Base-by-base conservation (phyloP, 2,329 filamentous ascomycete species). In the Epichloe amarillans region DNA sequence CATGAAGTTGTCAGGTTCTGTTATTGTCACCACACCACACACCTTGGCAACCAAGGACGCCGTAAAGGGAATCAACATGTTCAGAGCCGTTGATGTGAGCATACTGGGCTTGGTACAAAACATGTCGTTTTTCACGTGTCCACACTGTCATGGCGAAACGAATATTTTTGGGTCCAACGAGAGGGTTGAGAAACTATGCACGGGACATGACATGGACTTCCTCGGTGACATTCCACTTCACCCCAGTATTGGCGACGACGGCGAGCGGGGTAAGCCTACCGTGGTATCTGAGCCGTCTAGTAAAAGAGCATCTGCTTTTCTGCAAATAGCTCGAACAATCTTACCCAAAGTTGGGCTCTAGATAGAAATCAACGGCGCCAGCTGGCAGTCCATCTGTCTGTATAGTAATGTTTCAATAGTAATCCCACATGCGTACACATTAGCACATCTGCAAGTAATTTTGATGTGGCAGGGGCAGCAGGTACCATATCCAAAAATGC, bases 21-120 rank as follows among this genome's bases (percentile, higher is more conserved):
- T 97, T 15, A 87, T 98, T 37, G 83, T 98, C 2, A 93, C 88
- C 0, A 98, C 93, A 0, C 93, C 93, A 2, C 93, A 98, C 65
- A 88, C 94, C 48, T 80, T 98, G 30, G 88, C 91, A 1, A 79
- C 96, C 2, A 88, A 91, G 59, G 93, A 98, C 61, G 91, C 93
- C 1, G 77, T 94, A 19, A 88, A 93, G 59, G 93, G 93, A 3
- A 84, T 96, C 55, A 86, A 88, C 59, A 89, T 98, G 81, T 97
- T 97, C 69, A 80, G 83, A 59, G 91, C 88, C 60, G 86, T 94
- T 59, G 73, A 85, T 50, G 80, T 94, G 5, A 83, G 86, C 47
- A 77, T 93, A 36, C 72, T 97, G 2, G 93, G 93, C 2, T 80
- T 97, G 68, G 84, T 98, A 17, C 84, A 93, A 64, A 95, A 95